Percentiles rank a stretch among this genome's conserved stretches.
phyloP scores from a whole-genome alignment of 1,139 yeast species.

The Lodderomyces elongisporus region DNA sequence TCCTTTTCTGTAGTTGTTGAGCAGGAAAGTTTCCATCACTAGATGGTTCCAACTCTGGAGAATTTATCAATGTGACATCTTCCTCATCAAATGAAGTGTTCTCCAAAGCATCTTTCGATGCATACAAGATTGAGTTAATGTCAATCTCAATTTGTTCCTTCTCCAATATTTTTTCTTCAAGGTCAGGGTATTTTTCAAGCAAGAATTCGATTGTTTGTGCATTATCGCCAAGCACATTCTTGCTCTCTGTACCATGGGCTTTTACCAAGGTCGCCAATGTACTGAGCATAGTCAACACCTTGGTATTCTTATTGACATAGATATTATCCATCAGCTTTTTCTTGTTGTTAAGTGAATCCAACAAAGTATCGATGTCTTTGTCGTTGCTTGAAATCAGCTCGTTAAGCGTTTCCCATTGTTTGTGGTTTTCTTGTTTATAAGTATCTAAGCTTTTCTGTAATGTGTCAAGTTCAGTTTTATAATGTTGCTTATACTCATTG shows the following conservation, averaged over 20 bases:
- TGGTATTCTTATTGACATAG: conserved; percentile 43
- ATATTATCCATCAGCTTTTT: conserved; percentile 40
- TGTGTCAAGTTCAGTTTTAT: conserved; percentile 30
- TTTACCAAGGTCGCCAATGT: conserved; percentile 43
- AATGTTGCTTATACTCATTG: conserved; percentile 50
- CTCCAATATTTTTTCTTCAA: conserved; percentile 24
- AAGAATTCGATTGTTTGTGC: conserved; percentile 26
- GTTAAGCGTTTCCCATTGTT: conserved; percentile 25
- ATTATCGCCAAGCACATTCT: conserved; percentile 30
- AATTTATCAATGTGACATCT: conserved; percentile 23
- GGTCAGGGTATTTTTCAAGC: conserved; percentile 34
- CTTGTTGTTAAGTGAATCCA: conserved; percentile 39
- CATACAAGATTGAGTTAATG: conserved; percentile 30
- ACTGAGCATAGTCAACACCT: conserved; percentile 41
- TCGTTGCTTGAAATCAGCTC: conserved; percentile 32
- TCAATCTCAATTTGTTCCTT: conserved; percentile 30
- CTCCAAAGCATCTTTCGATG: conserved; percentile 31
- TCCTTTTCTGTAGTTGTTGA: neutral
- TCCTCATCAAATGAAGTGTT: conserved; percentile 36
- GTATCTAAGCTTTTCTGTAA: conserved; percentile 28
- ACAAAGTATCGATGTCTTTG: conserved; percentile 40
- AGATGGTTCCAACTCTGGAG: conserved; percentile 24
- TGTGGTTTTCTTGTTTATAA: conserved; percentile 34
- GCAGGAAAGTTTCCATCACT: too few relatives aligned
- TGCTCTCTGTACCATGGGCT: conserved; percentile 46